Evolutionary conservation across 306 rosid genomes (phyloP).

Genomic region (Castanea sativa): DNA sequence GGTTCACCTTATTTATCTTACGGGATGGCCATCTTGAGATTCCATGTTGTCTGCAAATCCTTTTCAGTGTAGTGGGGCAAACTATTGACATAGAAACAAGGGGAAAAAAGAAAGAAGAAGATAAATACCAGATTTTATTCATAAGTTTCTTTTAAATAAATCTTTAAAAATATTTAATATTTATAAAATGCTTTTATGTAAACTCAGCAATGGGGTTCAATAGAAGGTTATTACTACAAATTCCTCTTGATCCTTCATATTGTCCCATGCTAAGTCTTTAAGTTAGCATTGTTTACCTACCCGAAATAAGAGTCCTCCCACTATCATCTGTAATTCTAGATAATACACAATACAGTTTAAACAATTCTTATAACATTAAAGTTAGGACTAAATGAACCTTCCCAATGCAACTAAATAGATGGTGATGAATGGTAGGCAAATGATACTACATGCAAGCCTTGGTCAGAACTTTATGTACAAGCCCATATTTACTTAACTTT

Average conservation of each 20-base stretch:
- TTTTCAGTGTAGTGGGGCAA: slow-evolving; percentile 90
- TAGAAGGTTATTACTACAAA: background rate
- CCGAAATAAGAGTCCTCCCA: background rate
- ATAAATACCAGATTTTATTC: too few relatives aligned
- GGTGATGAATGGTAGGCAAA: background rate
- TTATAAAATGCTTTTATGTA: background rate
- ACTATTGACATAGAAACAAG: slow-evolving; percentile 43
- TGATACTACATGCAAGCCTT: background rate
- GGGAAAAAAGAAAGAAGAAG: background rate
- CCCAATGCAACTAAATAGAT: background rate
- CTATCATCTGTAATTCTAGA: background rate
- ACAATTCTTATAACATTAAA: background rate
- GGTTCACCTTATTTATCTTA: slow-evolving; percentile 80
- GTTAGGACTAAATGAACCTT: background rate
- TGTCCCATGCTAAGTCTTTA: background rate
- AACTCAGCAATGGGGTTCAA: background rate
- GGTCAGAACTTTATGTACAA: background rate
- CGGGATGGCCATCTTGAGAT: slow-evolving; percentile 95
- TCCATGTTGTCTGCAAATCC: slow-evolving; percentile 95
- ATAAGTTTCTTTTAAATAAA: too few relatives aligned
- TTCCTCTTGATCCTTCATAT: background rate
- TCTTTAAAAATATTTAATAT: background rate
- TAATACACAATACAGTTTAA: background rate
- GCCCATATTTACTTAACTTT: background rate
- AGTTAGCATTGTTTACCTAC: background rate